Evolutionary conservation across 352 stramenopile species (phyloP).

Genomic region (Plasmopara muralis): DNA sequence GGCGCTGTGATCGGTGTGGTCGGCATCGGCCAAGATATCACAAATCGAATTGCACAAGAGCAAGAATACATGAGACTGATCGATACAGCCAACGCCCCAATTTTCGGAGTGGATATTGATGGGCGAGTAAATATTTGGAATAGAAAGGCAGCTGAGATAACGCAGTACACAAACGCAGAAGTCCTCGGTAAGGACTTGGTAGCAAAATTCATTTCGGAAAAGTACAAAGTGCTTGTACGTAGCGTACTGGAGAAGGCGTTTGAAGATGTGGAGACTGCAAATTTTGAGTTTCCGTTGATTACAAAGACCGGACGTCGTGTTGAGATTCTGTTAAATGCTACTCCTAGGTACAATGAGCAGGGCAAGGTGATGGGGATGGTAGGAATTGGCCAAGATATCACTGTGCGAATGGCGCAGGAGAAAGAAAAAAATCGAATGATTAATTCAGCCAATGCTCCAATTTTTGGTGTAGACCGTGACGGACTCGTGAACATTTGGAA

Average conservation of each 20-base stretch:
- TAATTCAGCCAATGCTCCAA: conserved; percentile 54
- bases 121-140: conserved; percentile 16
- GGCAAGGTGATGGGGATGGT: conserved; percentile 6
- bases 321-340: conserved; percentile 49
- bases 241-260: conserved; percentile 12
- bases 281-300: not conserved
- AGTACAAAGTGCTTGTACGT: conserved; percentile 9
- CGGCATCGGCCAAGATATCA: conserved; percentile 20
- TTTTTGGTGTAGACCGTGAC: conserved; percentile 53
- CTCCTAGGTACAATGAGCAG: conserved; percentile 29
- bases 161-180: conserved; percentile 33
- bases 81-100: conserved; percentile 19
- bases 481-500: conserved; percentile 61
- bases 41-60: conserved; percentile 16
- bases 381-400: too few relatives aligned
- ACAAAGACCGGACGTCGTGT: conserved; percentile 52
- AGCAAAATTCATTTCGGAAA: conserved; percentile 8
- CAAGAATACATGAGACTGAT: conserved; percentile 24
- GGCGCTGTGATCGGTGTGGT: conserved; percentile 19
- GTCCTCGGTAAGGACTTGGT: conserved; percentile 33
- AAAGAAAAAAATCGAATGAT: conserved; percentile 59
- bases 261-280: conserved; percentile 8
- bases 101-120: conserved; percentile 12
- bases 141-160: conserved; percentile 28
- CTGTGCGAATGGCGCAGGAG: conserved; percentile 23